Evolutionary conservation across 305 asterid genomes (phyloP), one percentile per base, ranked within the genome.

Genomic region (Fraxinus platypoda): DNA sequence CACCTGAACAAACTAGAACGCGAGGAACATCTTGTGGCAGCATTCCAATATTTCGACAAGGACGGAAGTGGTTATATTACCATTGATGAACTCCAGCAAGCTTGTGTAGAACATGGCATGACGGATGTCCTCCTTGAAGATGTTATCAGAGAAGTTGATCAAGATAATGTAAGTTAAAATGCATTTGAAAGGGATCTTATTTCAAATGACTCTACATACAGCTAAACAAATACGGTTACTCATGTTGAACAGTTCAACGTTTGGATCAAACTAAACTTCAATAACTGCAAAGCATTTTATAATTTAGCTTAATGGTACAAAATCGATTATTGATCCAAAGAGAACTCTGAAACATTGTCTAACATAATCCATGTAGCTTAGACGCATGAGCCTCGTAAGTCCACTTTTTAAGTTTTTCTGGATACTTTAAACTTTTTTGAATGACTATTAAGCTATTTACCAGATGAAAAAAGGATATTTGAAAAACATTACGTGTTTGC

Each of bases 31-130:
- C 87, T 89, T 6, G 49, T 89, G 87, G 91, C 90, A 1, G 91
- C 92, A 78, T 89, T 89, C 79, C 92, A 79, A 38, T 89, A 89
- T 81, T 89, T 89, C 78, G 92, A 89, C 78, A 89, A 87, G 85
- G 92, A 89, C 78, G 91, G 91, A 83, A 89, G 92, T 84, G 91
- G 92, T 77, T 89, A 89, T 81, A 89, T 89, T 37, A 89, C 92
- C 46, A 89, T 89, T 41, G 92, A 89, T 81, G 92, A 89, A 87
- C 90, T 89, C 81, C 92, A 89, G 83, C 91, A 86, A 87, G 91
- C 91, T 52, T 87, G 92, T 71, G 81, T 80, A n/a, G 92, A 89
- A 52, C 92, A 88, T 83, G 84, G 87, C 37, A 88, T 89, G 89
- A 84, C 91, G 33, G 92, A 89, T 77, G 86, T 86, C n/a, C 78